Evolutionary conservation across 306 rosid genomes (phyloP).

Genomic region (Cucumis cinereus): DNA sequence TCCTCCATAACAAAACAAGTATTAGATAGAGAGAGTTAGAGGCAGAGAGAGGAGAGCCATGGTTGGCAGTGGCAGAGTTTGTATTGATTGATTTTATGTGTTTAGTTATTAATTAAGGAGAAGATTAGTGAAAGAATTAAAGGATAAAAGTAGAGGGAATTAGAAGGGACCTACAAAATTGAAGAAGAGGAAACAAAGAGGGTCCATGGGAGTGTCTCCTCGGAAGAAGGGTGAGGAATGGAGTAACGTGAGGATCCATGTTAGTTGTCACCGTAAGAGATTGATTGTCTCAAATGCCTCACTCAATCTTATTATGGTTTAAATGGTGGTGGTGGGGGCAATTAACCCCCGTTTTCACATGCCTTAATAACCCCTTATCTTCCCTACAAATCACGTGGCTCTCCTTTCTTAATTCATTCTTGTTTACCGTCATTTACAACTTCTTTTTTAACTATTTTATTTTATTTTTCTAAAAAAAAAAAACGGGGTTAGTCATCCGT

Average conservation of each 20-base stretch:
- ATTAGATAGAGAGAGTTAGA: background rate
- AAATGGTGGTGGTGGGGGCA: constrained; percentile 38
- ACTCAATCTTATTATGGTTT: constrained; percentile 12
- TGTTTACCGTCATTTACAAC: background rate
- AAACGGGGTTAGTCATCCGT: too few species aligned
- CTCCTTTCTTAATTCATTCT: background rate
- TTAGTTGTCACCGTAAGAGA: constrained; percentile 48
- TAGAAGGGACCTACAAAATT: constrained; percentile 32
- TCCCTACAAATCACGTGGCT: constrained; percentile 68
- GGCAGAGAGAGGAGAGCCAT: background rate
- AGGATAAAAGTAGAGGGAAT: background rate
- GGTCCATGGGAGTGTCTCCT: constrained; percentile 54
- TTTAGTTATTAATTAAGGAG: background rate
- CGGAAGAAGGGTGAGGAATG: constrained; percentile 28
- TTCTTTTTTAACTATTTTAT: too few species aligned
- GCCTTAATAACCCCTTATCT: constrained; percentile 42
- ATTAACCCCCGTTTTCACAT: constrained; percentile 58
- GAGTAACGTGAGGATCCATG: constrained; percentile 68
- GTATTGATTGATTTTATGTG: too few species aligned
- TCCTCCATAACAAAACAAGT: background rate
- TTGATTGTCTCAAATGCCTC: constrained; percentile 29
- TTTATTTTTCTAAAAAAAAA: too few species aligned
- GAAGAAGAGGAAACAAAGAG: constrained; percentile 32
- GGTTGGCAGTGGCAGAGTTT: too few species aligned
- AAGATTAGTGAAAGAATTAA: background rate